Conservation (phyloP, 78 protist genomes). For the Salpingoeca rosetta region DNA sequence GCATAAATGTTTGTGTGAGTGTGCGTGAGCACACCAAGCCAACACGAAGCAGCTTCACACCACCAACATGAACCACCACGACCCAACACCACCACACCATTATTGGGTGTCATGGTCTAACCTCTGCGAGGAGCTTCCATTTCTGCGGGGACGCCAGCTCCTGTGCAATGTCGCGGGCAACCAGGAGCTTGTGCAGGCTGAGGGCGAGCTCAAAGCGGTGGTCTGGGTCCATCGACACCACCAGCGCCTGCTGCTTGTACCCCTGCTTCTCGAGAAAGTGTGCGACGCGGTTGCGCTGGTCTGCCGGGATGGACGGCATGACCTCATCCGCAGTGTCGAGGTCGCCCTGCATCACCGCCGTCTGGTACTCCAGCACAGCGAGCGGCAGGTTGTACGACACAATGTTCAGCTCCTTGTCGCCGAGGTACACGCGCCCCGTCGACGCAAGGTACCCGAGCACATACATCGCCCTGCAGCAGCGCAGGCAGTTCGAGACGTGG, state of each 20-base stretch:
- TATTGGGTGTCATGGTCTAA: no score
- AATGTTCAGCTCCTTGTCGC: slow-evolving; percentile 60
- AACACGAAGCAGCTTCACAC: no score
- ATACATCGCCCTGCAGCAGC: no score
- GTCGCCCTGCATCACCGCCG: slow-evolving; percentile 77
- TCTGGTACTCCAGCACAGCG: slow-evolving; percentile 79
- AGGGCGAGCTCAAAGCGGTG: slow-evolving; percentile 87
- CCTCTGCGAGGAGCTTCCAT: slow-evolving; percentile 47
- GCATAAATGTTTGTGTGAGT: no score
- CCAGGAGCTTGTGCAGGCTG: slow-evolving; percentile 57
- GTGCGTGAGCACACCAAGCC: no score
- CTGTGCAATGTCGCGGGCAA: slow-evolving; percentile 55
- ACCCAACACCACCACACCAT: no score
- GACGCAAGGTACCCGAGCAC: slow-evolving; percentile 74
- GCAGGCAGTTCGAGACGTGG: no score
- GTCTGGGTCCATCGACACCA: slow-evolving; percentile 74
- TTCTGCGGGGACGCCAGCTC: slow-evolving; percentile 44
- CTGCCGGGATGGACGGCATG: slow-evolving; percentile 67
- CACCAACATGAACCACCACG: no score
- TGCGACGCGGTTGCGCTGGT: slow-evolving; percentile 67
- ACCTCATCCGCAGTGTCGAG: slow-evolving; percentile 51
- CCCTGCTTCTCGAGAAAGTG: slow-evolving; percentile 62
- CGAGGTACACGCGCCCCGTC: slow-evolving; percentile 73
- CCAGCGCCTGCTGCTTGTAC: slow-evolving; percentile 69
- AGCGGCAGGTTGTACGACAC: slow-evolving; percentile 35